A percentile compares a stretch with the other conserved stretches of the same genome.
Evolutionary conservation across 2,329 filamentous ascomycete genomes (phyloP).

Genomic region (Chaetoscypha palmicola): DNA sequence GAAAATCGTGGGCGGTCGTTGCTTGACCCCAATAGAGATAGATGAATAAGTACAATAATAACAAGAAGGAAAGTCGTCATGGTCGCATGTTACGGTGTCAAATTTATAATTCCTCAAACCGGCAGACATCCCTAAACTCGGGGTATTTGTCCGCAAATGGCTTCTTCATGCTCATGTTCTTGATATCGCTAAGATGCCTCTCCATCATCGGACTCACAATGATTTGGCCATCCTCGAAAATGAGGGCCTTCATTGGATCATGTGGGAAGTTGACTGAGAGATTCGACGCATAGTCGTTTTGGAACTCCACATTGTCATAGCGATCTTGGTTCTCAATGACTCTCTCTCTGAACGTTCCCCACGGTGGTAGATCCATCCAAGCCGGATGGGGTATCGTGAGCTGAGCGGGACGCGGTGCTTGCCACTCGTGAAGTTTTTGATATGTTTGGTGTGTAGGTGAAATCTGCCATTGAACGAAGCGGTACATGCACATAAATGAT

Average conservation of each 20-base stretch:
- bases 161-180: conserved; percentile 27
- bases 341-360: conserved; percentile 25
- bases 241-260: conserved; percentile 23
- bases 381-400: conserved; percentile 25
- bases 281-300: conserved; percentile 24
- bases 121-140: conserved; percentile 27
- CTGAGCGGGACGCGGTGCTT: conserved; percentile 21
- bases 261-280: conserved; percentile 25
- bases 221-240: conserved; percentile 24
- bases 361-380: conserved; percentile 29
- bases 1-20: no score
- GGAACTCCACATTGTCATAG: conserved; percentile 26
- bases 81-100: no score
- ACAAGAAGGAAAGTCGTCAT: no score
- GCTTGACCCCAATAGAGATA: no score
- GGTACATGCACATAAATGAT: conserved; percentile 30
- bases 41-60: no score
- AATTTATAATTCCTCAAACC: conserved; percentile 28
- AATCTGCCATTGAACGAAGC: conserved; percentile 29
- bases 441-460: conserved; percentile 22
- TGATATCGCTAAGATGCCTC: conserved; percentile 22
- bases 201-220: conserved; percentile 22
- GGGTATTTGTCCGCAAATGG: conserved; percentile 28
- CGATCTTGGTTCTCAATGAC: conserved; percentile 25
- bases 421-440: conserved; percentile 25